phyloP scores from a whole-genome alignment of 1,284 basidiomycete genomes.

The Spongispora temasekensis region DNA sequence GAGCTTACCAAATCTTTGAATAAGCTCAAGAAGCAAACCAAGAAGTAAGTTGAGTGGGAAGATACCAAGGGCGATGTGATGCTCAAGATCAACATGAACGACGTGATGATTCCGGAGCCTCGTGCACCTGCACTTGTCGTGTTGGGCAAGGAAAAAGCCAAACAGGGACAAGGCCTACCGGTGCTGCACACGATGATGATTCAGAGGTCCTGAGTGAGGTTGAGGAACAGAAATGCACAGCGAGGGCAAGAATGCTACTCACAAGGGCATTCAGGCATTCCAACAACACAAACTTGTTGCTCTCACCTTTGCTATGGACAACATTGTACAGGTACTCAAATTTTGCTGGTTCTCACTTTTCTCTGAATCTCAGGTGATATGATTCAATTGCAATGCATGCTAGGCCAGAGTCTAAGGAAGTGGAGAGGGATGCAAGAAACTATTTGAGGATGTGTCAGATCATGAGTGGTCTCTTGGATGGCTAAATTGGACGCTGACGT shows the following conservation, averaged over 20 bases:
- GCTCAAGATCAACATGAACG: conserved; percentile 72
- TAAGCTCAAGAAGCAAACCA: conserved; percentile 66
- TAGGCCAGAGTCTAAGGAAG: conserved; percentile 86
- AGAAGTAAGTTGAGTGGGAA: conserved; percentile 56
- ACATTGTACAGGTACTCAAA: conserved; percentile 77
- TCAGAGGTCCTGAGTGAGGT: conserved; percentile 65
- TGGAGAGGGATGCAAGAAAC: conserved; percentile 81
- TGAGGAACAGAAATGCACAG: conserved; percentile 60
- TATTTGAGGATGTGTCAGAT: too few relatives aligned
- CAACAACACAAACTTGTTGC: conserved; percentile 90
- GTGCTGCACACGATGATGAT: conserved; percentile 29
- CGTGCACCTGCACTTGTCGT: conserved; percentile 7
- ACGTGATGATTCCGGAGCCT: conserved; percentile 40
- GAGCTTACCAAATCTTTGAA: conserved; percentile 65
- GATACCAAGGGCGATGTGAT: conserved; percentile 69
- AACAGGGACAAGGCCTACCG: conserved; percentile 7
- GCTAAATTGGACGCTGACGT: too few relatives aligned
- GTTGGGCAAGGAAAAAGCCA: conserved; percentile 18
- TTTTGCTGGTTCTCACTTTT: too few relatives aligned
- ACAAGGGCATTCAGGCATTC: conserved; percentile 54
- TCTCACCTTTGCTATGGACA: conserved; percentile 94
- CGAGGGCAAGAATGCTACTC: conserved; percentile 43
- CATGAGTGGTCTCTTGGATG: too few relatives aligned
- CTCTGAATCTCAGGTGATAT: conserved; percentile 2
- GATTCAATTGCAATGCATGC: not conserved